Evolutionary conservation across 164 flowering plant genomes (phyloP).

Genomic region (Malania oleifera): DNA sequence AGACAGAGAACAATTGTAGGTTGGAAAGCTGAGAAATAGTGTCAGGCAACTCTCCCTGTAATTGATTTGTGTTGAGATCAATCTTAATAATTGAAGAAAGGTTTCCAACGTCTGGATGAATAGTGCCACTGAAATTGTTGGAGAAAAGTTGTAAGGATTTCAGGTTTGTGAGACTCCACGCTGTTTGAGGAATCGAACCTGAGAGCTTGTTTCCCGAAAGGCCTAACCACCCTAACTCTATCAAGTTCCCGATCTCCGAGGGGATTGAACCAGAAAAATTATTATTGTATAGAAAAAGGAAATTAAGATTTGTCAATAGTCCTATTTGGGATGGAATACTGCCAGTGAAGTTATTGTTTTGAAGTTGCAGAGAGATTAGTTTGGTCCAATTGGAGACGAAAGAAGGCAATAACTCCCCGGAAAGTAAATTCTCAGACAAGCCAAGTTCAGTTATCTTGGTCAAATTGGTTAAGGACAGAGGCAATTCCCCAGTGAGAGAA

Average conservation of each 20-base stretch:
- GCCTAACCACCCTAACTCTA: slow-evolving; percentile 22
- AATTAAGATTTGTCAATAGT: slow-evolving; percentile 12
- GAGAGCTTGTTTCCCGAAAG: slow-evolving; percentile 52
- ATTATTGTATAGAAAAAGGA: slow-evolving; percentile 19
- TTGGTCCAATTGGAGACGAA: slow-evolving; percentile 23
- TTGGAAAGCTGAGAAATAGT: slow-evolving; percentile 27
- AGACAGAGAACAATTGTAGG: slow-evolving; percentile 20
- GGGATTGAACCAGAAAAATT: slow-evolving; percentile 23
- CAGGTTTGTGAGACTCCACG: slow-evolving; percentile 33
- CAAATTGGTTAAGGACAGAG: slow-evolving; percentile 24
- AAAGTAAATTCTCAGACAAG: slow-evolving; percentile 15
- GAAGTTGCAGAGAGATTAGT: slow-evolving; percentile 22
- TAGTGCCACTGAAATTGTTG: slow-evolving; percentile 37
- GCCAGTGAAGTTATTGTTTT: slow-evolving; percentile 22
- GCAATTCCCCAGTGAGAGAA: slow-evolving; percentile 24
- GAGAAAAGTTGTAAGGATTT: slow-evolving; percentile 14
- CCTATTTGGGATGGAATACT: slow-evolving; percentile 25
- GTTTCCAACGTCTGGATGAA: slow-evolving; percentile 38
- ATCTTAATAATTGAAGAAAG: slow-evolving; percentile 11
- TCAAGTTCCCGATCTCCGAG: slow-evolving; percentile 26
- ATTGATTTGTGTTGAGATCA: slow-evolving; percentile 26
- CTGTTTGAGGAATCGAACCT: slow-evolving; percentile 47
- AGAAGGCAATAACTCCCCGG: slow-evolving; percentile 21
- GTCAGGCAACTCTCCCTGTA: slow-evolving; percentile 35
- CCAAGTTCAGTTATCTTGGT: slow-evolving; percentile 15